phyloP scores from a whole-genome alignment of 192 early-diverging fungal species.

The Coemansia sp. region DNA sequence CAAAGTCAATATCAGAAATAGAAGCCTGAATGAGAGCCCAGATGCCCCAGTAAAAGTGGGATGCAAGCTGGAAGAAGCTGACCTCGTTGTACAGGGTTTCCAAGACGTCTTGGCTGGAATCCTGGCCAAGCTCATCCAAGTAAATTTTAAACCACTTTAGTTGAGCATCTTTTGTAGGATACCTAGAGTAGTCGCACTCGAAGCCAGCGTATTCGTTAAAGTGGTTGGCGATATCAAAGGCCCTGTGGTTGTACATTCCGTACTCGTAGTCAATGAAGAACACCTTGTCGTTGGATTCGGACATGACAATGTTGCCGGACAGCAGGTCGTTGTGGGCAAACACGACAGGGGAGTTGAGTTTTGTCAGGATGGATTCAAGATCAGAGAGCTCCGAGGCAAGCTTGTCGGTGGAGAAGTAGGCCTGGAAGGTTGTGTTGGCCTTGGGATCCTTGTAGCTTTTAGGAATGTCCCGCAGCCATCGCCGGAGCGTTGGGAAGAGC shows the following conservation, averaged over 20 bases:
- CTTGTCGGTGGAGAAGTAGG: constrained; percentile 26
- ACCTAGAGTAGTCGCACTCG: constrained; percentile 89
- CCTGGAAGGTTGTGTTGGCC: constrained; percentile 32
- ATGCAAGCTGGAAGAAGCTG: constrained; percentile 78
- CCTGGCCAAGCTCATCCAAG: constrained; percentile 47
- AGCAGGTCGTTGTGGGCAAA: constrained; percentile 95
- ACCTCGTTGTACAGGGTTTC: constrained; percentile 75
- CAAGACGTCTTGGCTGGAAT: constrained; percentile 57
- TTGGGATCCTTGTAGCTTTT: constrained; percentile 21
- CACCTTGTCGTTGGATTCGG: constrained; percentile 54
- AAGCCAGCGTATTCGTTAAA: constrained; percentile 96
- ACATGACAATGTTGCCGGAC: constrained; percentile 82
- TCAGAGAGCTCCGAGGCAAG: constrained; percentile 44
- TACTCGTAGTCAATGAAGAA: constrained; percentile 96
- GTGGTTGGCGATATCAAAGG: constrained; percentile 96
- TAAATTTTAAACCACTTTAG: constrained; percentile 76
- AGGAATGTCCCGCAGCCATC: constrained; percentile 48
- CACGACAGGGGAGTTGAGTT: constrained; percentile 73
- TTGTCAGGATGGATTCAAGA: constrained; percentile 60
- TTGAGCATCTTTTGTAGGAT: constrained; percentile 74
- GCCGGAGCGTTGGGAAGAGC: constrained; percentile 36
- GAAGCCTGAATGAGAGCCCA: constrained; percentile 82
- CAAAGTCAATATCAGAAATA: constrained; percentile 92
- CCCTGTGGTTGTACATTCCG: constrained; percentile 77
- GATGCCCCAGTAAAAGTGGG: constrained; percentile 91